Conservation (phyloP, 73 alveolate species). For the Paramecium primaurelia region DNA sequence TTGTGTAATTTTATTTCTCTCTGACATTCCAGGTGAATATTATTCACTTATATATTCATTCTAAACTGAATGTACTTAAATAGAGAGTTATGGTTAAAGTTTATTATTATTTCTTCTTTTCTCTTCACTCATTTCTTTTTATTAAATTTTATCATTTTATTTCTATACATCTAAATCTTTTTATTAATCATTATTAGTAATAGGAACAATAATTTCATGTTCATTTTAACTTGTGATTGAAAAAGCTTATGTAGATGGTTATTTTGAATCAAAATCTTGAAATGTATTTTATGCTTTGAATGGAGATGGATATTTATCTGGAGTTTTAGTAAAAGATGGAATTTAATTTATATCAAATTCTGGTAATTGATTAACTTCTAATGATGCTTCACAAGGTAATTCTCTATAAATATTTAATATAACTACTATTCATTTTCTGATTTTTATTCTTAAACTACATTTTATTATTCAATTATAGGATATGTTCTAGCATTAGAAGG, state of each 20-base stretch:
- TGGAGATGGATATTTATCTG: not conserved
- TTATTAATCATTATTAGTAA: not conserved
- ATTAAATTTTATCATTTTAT: not conserved
- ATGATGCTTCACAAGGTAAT: conserved; percentile 13
- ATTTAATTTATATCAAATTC: not conserved
- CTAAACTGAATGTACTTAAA: not conserved
- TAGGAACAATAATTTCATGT: not conserved
- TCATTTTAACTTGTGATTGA: not conserved
- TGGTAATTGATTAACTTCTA: not conserved
- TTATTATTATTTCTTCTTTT: not conserved
- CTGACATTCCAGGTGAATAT: not conserved
- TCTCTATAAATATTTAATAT: not conserved
- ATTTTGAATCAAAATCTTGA: not conserved
- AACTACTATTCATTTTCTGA: not conserved
- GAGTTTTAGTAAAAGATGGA: not conserved
- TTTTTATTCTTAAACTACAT: not conserved
- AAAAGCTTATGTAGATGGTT: not conserved
- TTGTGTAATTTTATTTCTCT: not conserved
- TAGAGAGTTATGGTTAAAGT: not conserved
- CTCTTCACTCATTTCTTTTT: not conserved
- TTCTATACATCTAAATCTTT: not conserved
- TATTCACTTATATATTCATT: not conserved
- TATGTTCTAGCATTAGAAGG: not conserved
- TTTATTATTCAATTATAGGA: not conserved
- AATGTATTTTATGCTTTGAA: not conserved